Evolutionary conservation across 2,329 filamentous ascomycete species (phyloP), one percentile per base, ranked within the genome.

Genomic region (Raffaelea albimanens): DNA sequence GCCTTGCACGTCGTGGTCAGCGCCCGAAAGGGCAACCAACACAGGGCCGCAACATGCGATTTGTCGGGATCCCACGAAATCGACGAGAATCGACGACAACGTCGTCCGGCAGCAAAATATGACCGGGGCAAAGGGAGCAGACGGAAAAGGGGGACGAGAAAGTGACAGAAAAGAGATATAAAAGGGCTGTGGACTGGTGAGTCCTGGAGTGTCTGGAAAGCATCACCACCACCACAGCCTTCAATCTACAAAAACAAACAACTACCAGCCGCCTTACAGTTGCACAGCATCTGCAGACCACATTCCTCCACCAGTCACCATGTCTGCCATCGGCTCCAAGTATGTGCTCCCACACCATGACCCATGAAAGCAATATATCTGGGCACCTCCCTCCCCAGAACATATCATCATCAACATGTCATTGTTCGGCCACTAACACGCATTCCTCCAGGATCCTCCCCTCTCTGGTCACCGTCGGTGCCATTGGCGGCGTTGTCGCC

Each of bases 401-500:
- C 14, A 1, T 16, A 13, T 9, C 2, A 5, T 23, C 14, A n/a
- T 48, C 45, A 44, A 50, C 50, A 36, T 21, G 8, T 33, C 5
- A 22, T 19, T 29, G n/a, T 3, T 33, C 19, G 18, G 2, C 19
- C n/a, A 31, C 40, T 44, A 45, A 18, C 41, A 3, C 20, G 3
- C 7, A 2, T 38, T 38, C 18, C 18, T 16, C 14, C 41, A 55
- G 53, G 43, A 42, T 50, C 36, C 4, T 55, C 42, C 47, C 48
- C 10, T 36, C 53, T 13, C 22, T 52, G 21, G 52, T 54, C 40
- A 48, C 44, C 16, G 25, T 50, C 36, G 53, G 52, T 31, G 45
- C 47, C 20, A 51, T 56, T 13, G 50, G 59, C 18, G 54, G 56
- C 16, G 51, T 67, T 22, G 63, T 49, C n/a, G 49, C 54, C 50